Evolutionary conservation across 75 land plant genomes (phyloP).

Genomic region (Pinus tabuliformis): DNA sequence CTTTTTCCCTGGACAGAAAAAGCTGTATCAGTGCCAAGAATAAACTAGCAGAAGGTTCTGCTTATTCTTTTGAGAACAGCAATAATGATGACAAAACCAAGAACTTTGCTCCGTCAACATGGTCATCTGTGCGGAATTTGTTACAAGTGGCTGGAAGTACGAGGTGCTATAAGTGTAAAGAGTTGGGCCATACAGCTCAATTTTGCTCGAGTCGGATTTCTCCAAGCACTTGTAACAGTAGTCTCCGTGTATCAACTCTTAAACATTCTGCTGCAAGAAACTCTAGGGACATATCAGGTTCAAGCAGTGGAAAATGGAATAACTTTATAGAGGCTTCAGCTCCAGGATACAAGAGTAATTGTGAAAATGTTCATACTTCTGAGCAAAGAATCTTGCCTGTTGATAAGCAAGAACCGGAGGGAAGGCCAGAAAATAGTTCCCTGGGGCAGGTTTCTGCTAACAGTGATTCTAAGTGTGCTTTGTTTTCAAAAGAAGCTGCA

Average conservation of each 20-base stretch:
- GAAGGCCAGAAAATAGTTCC: not conserved
- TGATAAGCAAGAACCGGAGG: not conserved
- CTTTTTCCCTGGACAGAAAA: not conserved
- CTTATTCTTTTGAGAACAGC: constrained; percentile 14
- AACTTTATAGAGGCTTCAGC: constrained; percentile 38
- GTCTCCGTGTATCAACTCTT: constrained; percentile 11
- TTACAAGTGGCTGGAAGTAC: constrained; percentile 10
- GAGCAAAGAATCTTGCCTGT: not conserved
- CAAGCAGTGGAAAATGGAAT: constrained; percentile 31
- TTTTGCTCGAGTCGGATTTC: constrained; percentile 24
- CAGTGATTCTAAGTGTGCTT: not conserved
- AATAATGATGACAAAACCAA: constrained; percentile 16
- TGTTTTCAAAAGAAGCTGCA: not conserved
- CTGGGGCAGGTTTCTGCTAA: not conserved
- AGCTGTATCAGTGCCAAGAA: not conserved
- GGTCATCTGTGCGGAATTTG: constrained; percentile 7
- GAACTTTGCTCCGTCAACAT: constrained; percentile 10
- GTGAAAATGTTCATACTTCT: constrained; percentile 25
- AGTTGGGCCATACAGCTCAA: constrained; percentile 39
- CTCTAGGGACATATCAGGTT: constrained; percentile 14
- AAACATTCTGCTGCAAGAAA: constrained; percentile 20
- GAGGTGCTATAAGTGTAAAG: constrained; percentile 45
- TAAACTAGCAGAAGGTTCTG: not conserved
- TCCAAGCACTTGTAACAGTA: not conserved
- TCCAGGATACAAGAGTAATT: constrained; percentile 15